Evolutionary conservation across 2,329 filamentous ascomycete species (phyloP).

Genomic region (Fusarium luffae): DNA sequence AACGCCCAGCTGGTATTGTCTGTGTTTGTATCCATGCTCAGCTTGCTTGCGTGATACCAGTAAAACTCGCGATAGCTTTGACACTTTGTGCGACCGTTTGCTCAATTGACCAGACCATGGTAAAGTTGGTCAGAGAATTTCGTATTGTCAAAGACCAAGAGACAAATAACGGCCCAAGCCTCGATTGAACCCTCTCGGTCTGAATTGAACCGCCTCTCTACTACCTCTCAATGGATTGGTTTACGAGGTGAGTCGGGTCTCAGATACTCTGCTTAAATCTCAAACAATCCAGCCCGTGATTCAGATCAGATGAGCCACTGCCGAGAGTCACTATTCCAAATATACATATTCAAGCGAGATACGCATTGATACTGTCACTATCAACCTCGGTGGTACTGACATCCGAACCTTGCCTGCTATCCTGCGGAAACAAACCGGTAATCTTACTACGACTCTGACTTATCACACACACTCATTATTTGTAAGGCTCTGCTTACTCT

Average conservation of each 20-base stretch:
- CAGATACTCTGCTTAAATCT: neutral
- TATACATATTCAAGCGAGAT: neutral
- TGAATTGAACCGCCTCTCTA: neutral
- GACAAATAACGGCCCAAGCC: neutral
- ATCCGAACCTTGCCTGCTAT: neutral
- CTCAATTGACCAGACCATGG: neutral
- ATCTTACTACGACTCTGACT: neutral
- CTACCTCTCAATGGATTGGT: no score
- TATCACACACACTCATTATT: neutral
- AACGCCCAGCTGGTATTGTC: neutral
- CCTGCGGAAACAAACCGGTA: neutral
- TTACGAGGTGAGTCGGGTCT: neutral
- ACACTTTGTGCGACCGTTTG: neutral
- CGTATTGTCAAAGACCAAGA: neutral
- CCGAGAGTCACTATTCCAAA: neutral
- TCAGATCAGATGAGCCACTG: conserved; percentile 2
- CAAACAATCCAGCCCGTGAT: neutral
- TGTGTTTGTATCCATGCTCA: neutral
- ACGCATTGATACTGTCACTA: neutral
- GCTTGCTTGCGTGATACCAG: no score
- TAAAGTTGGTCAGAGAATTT: no score
- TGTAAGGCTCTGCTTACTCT: neutral
- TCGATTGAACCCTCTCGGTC: neutral
- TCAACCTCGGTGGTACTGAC: neutral
- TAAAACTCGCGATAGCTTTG: no score